Conservation (phyloP, 2,329 filamentous ascomycete species). For the Bretziella fagacearum region DNA sequence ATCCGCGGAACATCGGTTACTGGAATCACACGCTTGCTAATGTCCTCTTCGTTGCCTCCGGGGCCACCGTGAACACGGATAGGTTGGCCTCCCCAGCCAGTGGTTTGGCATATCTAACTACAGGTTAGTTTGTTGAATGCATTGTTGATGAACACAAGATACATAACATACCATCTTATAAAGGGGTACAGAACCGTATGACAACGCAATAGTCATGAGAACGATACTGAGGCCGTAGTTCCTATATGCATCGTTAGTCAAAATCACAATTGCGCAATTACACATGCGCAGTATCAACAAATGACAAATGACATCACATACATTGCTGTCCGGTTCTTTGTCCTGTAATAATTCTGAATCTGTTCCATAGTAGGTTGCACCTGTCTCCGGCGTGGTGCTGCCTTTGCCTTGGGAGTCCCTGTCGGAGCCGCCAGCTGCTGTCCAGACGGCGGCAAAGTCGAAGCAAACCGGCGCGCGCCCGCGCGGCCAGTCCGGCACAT, state of each 20-base stretch:
- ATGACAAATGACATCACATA: constrained; percentile 17
- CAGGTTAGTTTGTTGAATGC: constrained; percentile 11
- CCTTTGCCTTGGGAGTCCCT: constrained; percentile 15
- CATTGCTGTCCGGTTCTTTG: constrained; percentile 47
- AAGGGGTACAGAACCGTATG: constrained; percentile 69
- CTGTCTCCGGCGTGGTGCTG: constrained; percentile 19
- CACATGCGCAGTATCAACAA: background rate
- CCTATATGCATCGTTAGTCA: constrained; percentile 25
- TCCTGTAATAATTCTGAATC: constrained; percentile 44
- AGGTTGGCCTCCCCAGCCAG: constrained; percentile 84
- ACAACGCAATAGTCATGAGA: constrained; percentile 60
- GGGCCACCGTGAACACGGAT: constrained; percentile 53
- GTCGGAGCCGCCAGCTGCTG: constrained; percentile 4
- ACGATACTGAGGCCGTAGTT: constrained; percentile 65
- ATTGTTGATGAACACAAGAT: background rate
- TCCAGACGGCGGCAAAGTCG: constrained; percentile 7
- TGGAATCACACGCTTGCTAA: constrained; percentile 61
- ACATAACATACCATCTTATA: constrained; percentile 62
- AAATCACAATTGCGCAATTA: background rate
- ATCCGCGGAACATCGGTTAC: constrained; percentile 69
- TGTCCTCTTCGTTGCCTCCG: constrained; percentile 40
- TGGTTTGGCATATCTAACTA: constrained; percentile 59
- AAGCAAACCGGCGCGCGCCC: constrained; percentile 12
- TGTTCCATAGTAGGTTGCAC: constrained; percentile 37
- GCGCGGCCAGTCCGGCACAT: constrained; percentile 12